Percentiles rank a stretch among this genome's conserved stretches.
Evolutionary conservation across 306 rosid genomes (phyloP).

Genomic region (Vigna reflexopilosa): DNA sequence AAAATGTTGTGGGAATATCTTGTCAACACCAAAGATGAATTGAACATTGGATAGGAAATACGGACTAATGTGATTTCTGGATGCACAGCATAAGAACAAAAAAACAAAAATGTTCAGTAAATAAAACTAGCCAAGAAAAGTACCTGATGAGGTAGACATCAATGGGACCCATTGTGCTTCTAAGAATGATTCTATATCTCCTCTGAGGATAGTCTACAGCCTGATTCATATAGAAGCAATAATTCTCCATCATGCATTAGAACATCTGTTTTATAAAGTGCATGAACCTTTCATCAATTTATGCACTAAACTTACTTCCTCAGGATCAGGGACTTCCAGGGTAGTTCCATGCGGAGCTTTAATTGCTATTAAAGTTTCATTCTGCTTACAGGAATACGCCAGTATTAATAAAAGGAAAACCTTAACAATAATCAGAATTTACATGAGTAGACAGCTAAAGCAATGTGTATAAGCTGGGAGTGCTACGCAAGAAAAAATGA

Average conservation of each 20-base stretch:
- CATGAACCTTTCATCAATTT: slow-evolving; percentile 43
- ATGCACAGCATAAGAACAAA: neutral
- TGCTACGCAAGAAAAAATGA: slow-evolving; percentile 34
- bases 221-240: slow-evolving; percentile 58
- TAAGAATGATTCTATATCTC: slow-evolving; percentile 90
- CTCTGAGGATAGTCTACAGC: slow-evolving; percentile 90
- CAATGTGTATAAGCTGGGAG: slow-evolving; percentile 21
- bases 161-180: slow-evolving; percentile 99
- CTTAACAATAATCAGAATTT: slow-evolving; percentile 24
- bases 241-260: slow-evolving; percentile 48
- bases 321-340: slow-evolving; percentile 98
- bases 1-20: too few relatives aligned
- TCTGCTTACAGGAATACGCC: slow-evolving; percentile 57
- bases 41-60: slow-evolving; percentile 26
- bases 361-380: slow-evolving; percentile 96
- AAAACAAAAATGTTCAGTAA: neutral
- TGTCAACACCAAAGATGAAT: neutral
- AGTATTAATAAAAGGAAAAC: slow-evolving; percentile 42
- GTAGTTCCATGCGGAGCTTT: slow-evolving; percentile 99
- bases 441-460: slow-evolving; percentile 37
- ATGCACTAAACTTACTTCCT: slow-evolving; percentile 75
- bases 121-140: slow-evolving; percentile 41
- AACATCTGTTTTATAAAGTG: slow-evolving; percentile 38
- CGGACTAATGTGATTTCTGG: slow-evolving; percentile 36
- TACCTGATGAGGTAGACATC: slow-evolving; percentile 99